Evolutionary conservation across 257 asterid species (phyloP).

Genomic region (Ilex aquifolium): DNA sequence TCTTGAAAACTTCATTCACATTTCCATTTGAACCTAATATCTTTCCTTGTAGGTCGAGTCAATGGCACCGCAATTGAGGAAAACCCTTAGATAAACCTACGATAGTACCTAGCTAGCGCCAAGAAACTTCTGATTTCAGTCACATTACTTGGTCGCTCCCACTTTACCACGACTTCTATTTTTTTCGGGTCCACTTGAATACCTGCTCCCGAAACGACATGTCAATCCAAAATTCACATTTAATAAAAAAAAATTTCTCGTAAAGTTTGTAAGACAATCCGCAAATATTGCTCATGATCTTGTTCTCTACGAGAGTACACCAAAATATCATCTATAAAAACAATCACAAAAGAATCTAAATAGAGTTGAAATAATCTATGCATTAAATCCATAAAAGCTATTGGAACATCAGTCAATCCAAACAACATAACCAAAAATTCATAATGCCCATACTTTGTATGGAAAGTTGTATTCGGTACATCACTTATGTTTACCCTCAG

Average conservation of each 20-base stretch:
- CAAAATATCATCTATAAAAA: background rate
- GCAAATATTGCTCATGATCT: background rate
- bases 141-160: background rate
- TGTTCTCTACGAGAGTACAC: background rate
- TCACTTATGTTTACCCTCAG: too few relatives aligned
- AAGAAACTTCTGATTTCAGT: background rate
- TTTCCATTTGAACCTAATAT: background rate
- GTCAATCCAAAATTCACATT: background rate
- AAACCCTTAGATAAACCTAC: background rate
- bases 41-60: background rate
- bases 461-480: too few relatives aligned
- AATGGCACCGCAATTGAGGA: background rate
- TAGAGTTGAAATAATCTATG: background rate
- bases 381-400: background rate
- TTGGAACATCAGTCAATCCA: background rate
- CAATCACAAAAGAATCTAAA: background rate
- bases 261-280: background rate
- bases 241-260: background rate
- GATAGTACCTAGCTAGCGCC: background rate
- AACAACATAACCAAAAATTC: background rate
- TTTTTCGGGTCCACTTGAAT: background rate
- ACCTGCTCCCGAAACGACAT: background rate
- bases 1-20: background rate
- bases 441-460: background rate
- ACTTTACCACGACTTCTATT: background rate